These are phyloP conservation scores for Schwanniomyces polymorphus DNA, from an alignment of 805 yeast genomes.

Conservation along the genomic window DNA sequence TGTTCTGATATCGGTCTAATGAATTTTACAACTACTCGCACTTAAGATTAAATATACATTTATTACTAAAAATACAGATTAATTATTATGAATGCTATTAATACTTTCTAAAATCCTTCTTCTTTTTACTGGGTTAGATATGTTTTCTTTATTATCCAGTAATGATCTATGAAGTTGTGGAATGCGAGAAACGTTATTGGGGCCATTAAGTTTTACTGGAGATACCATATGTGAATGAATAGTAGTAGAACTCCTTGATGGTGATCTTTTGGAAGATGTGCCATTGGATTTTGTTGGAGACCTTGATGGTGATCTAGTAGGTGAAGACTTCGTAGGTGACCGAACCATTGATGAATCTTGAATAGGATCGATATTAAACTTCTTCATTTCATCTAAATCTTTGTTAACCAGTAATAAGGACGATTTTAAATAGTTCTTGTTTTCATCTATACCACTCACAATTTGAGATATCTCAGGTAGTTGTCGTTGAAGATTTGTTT, in stretches of 20 bases:
- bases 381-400: slow-evolving; percentile 4
- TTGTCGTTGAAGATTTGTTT: neutral
- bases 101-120: slow-evolving; percentile 8
- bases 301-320: slow-evolving; percentile 4
- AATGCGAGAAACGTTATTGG: slow-evolving; percentile 2
- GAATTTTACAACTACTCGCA: neutral
- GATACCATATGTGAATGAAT: neutral
- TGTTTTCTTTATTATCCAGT: slow-evolving; percentile 3
- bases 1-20: neutral
- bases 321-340: slow-evolving; percentile 1
- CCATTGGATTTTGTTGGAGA: slow-evolving; percentile 4
- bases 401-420: slow-evolving; percentile 1
- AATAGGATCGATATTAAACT: slow-evolving; percentile 4
- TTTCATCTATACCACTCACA: slow-evolving; percentile 6
- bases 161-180: slow-evolving; percentile 5
- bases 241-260: neutral
- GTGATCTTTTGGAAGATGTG: neutral
- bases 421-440: slow-evolving; percentile 1
- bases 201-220: neutral
- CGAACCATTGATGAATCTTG: neutral
- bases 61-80: slow-evolving; percentile 1
- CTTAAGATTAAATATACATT: neutral
- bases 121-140: slow-evolving; percentile 7
- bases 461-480: slow-evolving; percentile 5
- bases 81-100: slow-evolving; percentile 3